Conservation (phyloP, 108 stramenopile species). For the Cyclostephanos invisitatus region DNA sequence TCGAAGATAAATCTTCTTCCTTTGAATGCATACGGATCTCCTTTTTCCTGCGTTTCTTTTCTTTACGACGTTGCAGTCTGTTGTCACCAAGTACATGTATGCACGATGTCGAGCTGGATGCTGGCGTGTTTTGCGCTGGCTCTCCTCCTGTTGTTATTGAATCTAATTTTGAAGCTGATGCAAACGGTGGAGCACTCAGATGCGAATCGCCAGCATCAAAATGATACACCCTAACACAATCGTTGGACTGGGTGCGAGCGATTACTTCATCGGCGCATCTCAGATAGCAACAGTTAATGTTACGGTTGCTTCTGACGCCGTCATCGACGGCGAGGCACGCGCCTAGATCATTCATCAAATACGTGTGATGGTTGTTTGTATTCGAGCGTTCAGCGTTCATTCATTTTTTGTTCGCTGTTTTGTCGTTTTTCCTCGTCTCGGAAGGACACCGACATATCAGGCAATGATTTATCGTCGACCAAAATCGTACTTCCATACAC, state of each 20-base stretch:
- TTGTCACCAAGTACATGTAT: neutral
- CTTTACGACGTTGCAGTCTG: conserved; percentile 23
- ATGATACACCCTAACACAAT: conserved; percentile 14
- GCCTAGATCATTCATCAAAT: neutral
- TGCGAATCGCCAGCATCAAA: neutral
- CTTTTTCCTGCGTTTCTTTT: conserved; percentile 27
- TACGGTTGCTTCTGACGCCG: neutral
- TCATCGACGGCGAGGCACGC: neutral
- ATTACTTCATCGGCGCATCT: conserved; percentile 24
- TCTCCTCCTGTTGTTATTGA: neutral
- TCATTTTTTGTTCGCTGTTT: neutral
- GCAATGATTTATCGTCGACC: no score
- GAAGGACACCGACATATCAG: no score
- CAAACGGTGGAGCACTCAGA: neutral
- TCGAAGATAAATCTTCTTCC: neutral
- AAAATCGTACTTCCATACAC: no score
- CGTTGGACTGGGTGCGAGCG: conserved; percentile 17
- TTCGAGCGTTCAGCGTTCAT: neutral
- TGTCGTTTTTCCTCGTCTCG: no score
- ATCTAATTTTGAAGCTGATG: neutral
- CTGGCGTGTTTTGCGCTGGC: neutral
- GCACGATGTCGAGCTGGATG: conserved; percentile 3
- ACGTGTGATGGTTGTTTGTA: neutral
- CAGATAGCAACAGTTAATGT: conserved; percentile 7
- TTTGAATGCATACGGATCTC: conserved; percentile 1